Percentiles rank a stretch among this genome's conserved stretches.
These are phyloP conservation scores for Candida sp. DNA, from an alignment of 1,139 yeast species.

Conservation along the genomic window DNA sequence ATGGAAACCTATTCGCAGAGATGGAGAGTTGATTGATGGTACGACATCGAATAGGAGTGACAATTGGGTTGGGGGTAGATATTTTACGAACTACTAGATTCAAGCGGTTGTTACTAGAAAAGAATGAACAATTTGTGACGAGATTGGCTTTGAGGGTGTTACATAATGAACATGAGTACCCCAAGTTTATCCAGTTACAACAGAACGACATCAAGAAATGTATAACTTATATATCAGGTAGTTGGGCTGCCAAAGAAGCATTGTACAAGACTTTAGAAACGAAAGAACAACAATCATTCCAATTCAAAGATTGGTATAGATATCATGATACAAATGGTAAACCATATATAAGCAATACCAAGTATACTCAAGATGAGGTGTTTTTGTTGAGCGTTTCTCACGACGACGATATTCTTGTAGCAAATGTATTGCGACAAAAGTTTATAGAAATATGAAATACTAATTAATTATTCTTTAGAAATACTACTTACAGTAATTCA, in stretches of 20 bases:
- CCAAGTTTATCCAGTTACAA: conserved; percentile 20
- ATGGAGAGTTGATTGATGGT: neutral
- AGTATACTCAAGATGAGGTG: conserved; percentile 36
- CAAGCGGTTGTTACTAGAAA: conserved; percentile 29
- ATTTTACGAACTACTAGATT: conserved; percentile 52
- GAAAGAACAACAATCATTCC: conserved; percentile 47
- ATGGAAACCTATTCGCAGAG: neutral
- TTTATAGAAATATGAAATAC: conserved; percentile 1
- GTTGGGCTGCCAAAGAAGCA: conserved; percentile 80
- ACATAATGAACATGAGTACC: conserved; percentile 46
- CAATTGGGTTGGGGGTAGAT: conserved; percentile 62
- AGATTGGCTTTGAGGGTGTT: conserved; percentile 50
- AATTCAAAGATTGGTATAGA: conserved; percentile 63
- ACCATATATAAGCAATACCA: conserved; percentile 35
- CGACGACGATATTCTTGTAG: conserved; percentile 54
- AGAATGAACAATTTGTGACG: conserved; percentile 21
- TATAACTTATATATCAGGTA: conserved; percentile 46
- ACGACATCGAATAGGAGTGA: neutral
- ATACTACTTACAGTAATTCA: too few relatives aligned
- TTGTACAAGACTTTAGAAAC: conserved; percentile 57
- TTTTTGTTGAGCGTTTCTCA: conserved; percentile 61
- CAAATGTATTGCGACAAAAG: conserved; percentile 47
- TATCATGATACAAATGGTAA: conserved; percentile 30
- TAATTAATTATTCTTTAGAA: too few relatives aligned
- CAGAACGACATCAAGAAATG: conserved; percentile 17